These are phyloP conservation scores for Exophiala alcalophila DNA, from an alignment of 2,329 filamentous ascomycete species.

Conservation along the genomic window DNA sequence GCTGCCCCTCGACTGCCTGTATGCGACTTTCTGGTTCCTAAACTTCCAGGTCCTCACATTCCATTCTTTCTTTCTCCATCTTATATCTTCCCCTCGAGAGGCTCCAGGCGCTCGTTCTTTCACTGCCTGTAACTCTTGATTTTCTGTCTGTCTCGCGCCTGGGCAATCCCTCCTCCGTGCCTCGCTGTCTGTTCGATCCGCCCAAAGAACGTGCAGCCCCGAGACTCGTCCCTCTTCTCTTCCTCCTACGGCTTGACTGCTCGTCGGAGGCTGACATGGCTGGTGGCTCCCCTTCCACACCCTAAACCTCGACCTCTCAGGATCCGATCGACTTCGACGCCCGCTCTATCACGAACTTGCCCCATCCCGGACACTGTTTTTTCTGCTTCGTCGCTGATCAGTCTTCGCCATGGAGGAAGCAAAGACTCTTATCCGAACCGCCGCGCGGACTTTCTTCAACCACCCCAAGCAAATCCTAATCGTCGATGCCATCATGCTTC, in stretches of 20 bases:
- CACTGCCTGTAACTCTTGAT: no score
- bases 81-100: no score
- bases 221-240: no score
- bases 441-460: constrained; percentile 81
- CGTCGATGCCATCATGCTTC: constrained; percentile 73
- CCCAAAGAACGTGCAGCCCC: no score
- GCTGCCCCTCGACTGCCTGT: no score
- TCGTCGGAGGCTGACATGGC: constrained; percentile 25
- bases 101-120: no score
- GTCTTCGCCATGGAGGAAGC: constrained; percentile 58
- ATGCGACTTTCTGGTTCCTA: no score
- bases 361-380: background rate
- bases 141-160: no score
- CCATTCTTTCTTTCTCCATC: no score
- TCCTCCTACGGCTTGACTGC: constrained; percentile 26
- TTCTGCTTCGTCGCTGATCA: background rate
- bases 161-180: no score
- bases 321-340: background rate
- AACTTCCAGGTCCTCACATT: no score
- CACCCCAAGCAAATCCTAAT: constrained; percentile 74
- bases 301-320: constrained; percentile 10
- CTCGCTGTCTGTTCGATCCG: no score
- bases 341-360: background rate
- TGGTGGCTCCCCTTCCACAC: constrained; percentile 9
- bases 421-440: constrained; percentile 78